These are phyloP conservation scores for Sarocladium strictum DNA, from an alignment of 2,329 filamentous ascomycete species.

Conservation along the genomic window DNA sequence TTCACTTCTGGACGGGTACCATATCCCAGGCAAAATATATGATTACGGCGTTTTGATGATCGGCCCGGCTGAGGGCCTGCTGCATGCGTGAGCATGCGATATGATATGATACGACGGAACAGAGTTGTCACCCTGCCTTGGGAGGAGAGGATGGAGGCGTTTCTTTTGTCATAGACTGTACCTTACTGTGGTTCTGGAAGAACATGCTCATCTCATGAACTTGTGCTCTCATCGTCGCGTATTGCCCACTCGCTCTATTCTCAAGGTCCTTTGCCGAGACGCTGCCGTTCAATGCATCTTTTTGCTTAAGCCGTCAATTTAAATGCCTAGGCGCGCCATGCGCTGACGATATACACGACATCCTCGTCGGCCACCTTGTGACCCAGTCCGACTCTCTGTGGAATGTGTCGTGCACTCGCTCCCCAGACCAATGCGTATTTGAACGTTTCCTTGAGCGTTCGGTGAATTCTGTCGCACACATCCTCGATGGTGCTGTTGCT, in stretches of 20 bases:
- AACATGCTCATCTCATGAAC: background rate
- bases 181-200: background rate
- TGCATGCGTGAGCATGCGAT: background rate
- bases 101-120: constrained; percentile 5
- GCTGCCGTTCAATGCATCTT: background rate
- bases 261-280: no score
- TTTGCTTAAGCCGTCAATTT: background rate
- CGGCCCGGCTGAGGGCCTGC: background rate
- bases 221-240: background rate
- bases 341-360: constrained; percentile 62
- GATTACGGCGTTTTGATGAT: constrained; percentile 3
- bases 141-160: background rate
- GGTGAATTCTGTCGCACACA: constrained; percentile 92
- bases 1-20: background rate
- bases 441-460: constrained; percentile 94
- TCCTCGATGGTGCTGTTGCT: constrained; percentile 87
- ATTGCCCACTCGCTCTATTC: no score
- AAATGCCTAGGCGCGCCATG: constrained; percentile 50
- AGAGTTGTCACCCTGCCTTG: background rate
- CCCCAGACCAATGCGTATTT: constrained; percentile 99
- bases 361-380: constrained; percentile 72
- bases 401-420: constrained; percentile 88
- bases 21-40: background rate
- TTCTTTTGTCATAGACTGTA: constrained; percentile 10
- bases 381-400: constrained; percentile 81